A percentile compares a stretch with the other conserved stretches of the same genome.
Evolutionary conservation across 331 rosid species (phyloP).

Genomic region (Rhamnella rubrinervis): DNA sequence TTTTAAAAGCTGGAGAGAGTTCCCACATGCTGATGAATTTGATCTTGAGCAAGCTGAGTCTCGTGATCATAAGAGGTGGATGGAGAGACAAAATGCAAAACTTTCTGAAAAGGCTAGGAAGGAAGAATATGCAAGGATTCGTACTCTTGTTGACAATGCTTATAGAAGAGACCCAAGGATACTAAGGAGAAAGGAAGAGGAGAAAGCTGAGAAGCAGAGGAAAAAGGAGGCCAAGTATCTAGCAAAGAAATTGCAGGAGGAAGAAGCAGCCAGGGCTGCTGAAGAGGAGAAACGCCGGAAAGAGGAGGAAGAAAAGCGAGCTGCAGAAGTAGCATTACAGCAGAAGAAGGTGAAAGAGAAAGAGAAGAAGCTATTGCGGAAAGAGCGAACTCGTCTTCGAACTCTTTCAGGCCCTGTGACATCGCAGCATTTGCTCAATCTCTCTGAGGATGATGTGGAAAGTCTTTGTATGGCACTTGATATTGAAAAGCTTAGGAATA

Average conservation of each 20-base stretch:
- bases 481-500: slow-evolving; percentile 59
- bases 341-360: slow-evolving; percentile 85
- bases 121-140: slow-evolving; percentile 82
- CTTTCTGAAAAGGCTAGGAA: slow-evolving; percentile 92
- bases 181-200: slow-evolving; percentile 77
- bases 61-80: slow-evolving; percentile 96
- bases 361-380: slow-evolving; percentile 94
- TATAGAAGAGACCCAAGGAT: slow-evolving; percentile 92
- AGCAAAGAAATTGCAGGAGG: slow-evolving; percentile 87
- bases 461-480: slow-evolving; percentile 67
- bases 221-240: slow-evolving; percentile 79
- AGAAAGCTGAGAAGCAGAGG: slow-evolving; percentile 85
- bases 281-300: slow-evolving; percentile 73
- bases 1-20: slow-evolving; percentile 98
- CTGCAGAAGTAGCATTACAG: slow-evolving; percentile 74
- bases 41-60: slow-evolving; percentile 98
- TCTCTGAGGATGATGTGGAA: slow-evolving; percentile 77
- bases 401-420: slow-evolving; percentile 59
- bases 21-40: slow-evolving; percentile 93
- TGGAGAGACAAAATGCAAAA: slow-evolving; percentile 98
- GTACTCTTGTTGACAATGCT: slow-evolving; percentile 88
- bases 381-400: slow-evolving; percentile 88
- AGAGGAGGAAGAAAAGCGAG: slow-evolving; percentile 80
- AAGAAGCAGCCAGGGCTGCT: slow-evolving; percentile 81
- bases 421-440: slow-evolving; percentile 45